These are phyloP conservation scores for Dovyalis caffra DNA, from an alignment of 345 rosid genomes.

Conservation along the genomic window DNA sequence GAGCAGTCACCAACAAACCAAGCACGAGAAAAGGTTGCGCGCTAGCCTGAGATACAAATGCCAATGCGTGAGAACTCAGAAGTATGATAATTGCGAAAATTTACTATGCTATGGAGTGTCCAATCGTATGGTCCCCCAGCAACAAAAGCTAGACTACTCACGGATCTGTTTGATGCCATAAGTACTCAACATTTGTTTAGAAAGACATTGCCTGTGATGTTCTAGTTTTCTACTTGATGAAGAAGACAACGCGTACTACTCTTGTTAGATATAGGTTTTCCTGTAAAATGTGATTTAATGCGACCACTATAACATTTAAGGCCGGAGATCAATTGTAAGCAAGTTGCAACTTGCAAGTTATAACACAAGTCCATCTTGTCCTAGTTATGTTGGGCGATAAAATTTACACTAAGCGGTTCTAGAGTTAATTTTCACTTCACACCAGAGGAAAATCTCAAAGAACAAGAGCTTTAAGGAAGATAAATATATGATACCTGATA, in stretches of 20 bases:
- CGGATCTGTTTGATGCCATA: not conserved
- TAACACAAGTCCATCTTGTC: not conserved
- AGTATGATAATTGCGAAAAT: no score
- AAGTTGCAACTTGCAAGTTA: no score
- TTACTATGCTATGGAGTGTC: no score
- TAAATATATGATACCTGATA: conserved; percentile 57
- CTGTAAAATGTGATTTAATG: not conserved
- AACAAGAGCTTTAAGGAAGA: not conserved
- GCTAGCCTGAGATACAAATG: conserved; percentile 61
- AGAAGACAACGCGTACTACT: no score
- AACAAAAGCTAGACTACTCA: not conserved
- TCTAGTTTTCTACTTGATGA: no score
- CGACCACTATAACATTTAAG: not conserved
- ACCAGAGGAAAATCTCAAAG: not conserved
- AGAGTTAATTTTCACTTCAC: not conserved
- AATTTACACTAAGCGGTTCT: not conserved
- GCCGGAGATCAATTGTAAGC: not conserved
- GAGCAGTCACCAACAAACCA: conserved; percentile 86
- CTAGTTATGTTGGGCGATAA: not conserved
- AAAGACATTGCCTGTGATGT: no score
- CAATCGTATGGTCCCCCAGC: not conserved
- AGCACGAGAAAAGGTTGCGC: conserved; percentile 95
- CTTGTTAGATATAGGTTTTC: not conserved
- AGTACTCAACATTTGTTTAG: not conserved
- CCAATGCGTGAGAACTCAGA: not conserved